Evolutionary conservation across 345 rosid genomes (phyloP).

Genomic region (Gossypium turneri): DNA sequence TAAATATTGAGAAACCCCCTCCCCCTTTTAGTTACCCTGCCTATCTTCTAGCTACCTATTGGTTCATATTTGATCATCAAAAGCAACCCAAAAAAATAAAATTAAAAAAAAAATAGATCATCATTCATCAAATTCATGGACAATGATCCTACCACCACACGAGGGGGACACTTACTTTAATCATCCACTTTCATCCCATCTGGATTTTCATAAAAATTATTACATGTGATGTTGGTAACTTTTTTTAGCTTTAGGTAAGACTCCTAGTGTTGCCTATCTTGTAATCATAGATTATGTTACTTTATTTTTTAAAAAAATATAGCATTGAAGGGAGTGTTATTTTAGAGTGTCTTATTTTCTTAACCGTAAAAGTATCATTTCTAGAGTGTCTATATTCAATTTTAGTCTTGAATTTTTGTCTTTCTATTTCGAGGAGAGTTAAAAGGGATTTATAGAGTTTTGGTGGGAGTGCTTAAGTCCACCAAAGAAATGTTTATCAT

Average conservation of each 20-base stretch:
- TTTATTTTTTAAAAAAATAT: too few relatives aligned
- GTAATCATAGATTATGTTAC: too few relatives aligned
- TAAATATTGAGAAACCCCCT: not conserved
- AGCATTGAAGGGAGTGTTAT: too few relatives aligned
- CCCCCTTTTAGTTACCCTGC: not conserved
- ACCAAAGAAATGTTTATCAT: too few relatives aligned
- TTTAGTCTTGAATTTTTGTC: too few relatives aligned
- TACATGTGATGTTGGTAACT: not conserved
- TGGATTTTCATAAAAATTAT: not conserved
- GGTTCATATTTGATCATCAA: not conserved
- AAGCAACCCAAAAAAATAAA: not conserved
- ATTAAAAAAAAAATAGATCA: too few relatives aligned
- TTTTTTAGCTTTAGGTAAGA: not conserved
- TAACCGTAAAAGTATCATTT: accelerated
- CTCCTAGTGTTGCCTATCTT: not conserved
- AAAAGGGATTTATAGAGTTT: too few relatives aligned
- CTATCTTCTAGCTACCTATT: not conserved
- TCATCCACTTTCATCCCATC: not conserved
- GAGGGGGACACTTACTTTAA: conserved; percentile 24
- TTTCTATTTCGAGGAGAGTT: too few relatives aligned
- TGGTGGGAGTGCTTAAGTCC: too few relatives aligned
- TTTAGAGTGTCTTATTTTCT: too few relatives aligned
- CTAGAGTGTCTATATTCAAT: accelerated
- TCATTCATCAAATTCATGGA: too few relatives aligned
- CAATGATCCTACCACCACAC: conserved; percentile 23